phyloP scores from a whole-genome alignment of 345 rosid species.

The Gynandropsis gynandra region DNA sequence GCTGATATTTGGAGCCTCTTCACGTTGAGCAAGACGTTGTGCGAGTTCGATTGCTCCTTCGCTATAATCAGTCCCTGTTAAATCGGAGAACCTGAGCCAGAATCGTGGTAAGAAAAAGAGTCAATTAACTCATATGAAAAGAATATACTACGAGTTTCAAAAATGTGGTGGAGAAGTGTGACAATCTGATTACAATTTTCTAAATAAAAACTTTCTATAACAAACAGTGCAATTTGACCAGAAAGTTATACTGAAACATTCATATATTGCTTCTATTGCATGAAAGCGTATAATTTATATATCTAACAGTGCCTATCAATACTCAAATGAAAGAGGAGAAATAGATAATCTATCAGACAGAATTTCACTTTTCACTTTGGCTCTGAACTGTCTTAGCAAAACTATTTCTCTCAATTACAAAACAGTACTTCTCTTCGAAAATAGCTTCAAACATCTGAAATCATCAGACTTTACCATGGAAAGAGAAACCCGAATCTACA shows the following conservation, averaged over 20 bases:
- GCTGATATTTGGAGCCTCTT: slow-evolving; percentile 61
- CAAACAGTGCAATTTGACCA: no score
- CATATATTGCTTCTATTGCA: no score
- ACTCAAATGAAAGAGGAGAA: no score
- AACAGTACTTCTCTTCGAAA: slow-evolving; percentile 1
- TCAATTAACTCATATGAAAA: background rate
- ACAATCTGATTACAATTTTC: no score
- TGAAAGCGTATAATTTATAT: no score
- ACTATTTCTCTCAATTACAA: background rate
- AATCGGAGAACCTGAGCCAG: slow-evolving; percentile 71
- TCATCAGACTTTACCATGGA: background rate
- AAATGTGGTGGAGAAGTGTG: no score
- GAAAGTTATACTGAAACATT: no score
- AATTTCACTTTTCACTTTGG: no score
- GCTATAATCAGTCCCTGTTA: slow-evolving; percentile 87
- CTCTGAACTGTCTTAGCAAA: background rate
- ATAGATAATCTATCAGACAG: no score
- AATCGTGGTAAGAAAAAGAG: slow-evolving; percentile 12
- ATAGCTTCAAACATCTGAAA: slow-evolving; percentile 3
- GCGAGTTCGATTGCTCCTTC: slow-evolving; percentile 91
- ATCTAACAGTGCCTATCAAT: no score
- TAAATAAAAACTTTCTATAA: no score
- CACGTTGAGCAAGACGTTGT: slow-evolving; percentile 67
- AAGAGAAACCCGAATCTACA: background rate
- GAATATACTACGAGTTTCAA: no score